Evolutionary conservation across 495 filamentous ascomycete species (phyloP), one percentile per base, ranked within the genome.

Genomic region (Delitschia confertaspora): DNA sequence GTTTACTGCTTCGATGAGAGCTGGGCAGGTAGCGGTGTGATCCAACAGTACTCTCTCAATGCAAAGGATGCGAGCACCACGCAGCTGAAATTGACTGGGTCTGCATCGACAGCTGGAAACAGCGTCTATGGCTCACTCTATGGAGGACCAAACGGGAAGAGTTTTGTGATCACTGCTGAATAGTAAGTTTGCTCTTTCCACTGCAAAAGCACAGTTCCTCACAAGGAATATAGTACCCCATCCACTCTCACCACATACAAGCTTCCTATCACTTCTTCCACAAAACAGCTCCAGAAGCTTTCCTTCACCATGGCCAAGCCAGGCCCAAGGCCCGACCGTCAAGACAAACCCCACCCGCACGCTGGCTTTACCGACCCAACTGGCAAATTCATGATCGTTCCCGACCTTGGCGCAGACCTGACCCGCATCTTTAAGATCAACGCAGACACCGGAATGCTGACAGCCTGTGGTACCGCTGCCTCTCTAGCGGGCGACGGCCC

Each of bases 391-490:
- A 52, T 84, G 13, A 47, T 86, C 0, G 68, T 77, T 6, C 80
- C 83, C 7, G 84, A 89, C 44, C 66, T 89, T 4, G 83, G 83
- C 35, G 69, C 77, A 13, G 83, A 89, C 53, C 53, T 79, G n/a
- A 47, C 87, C 31, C 78, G 75, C 40, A 61, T 86, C 29, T 85
- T 76, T 60, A 51, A 55, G 20, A 73, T 80, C 45, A 61, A 78
- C 40, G 31, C 46, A 0, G 23, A 17, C 0, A 59, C 59, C 11
- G 56, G 53, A 21, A 30, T 35, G 6, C 53, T 71, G 47, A 64
- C 57, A 9, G 51, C 61, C 21, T 32, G 62, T 32, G 33, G 52
- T 4, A 56, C 66, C 1, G 54, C 72, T 17, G 10, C 33, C 5
- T 56, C 60, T 1, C 40, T 59, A 2, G 54, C 66, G 19, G 80